Percentiles rank a stretch among this genome's conserved stretches.
Evolutionary conservation across 257 asterid genomes (phyloP).

Genomic region (Oldenlandia corymbosa): DNA sequence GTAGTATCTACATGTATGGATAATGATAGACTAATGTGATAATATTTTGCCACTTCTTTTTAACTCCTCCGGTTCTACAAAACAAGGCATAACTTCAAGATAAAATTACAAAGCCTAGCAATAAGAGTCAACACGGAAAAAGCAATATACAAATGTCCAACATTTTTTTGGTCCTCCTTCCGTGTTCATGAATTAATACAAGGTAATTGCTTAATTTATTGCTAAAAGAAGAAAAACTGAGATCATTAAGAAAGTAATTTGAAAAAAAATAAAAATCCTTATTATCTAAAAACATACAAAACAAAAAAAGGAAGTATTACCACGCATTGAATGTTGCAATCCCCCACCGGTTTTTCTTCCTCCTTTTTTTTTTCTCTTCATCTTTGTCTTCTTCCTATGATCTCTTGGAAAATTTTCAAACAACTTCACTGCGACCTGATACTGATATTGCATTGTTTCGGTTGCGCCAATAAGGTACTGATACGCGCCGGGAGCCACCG

Average conservation of each 20-base stretch:
- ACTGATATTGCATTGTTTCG: conserved; percentile 6
- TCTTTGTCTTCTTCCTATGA: conserved; percentile 1
- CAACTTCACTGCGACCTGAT: neutral
- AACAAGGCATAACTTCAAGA: neutral
- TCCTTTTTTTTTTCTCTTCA: neutral
- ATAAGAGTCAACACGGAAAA: too few relatives aligned
- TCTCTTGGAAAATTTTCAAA: neutral
- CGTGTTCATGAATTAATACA: neutral
- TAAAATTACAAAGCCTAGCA: neutral
- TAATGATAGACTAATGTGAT: neutral
- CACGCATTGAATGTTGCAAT: conserved; percentile 5
- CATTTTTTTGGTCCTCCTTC: neutral
- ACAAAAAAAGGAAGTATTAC: too few relatives aligned
- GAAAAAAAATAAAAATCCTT: too few relatives aligned
- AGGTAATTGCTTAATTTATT: neutral
- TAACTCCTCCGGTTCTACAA: neutral
- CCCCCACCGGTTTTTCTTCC: too few relatives aligned
- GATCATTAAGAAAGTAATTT: too few relatives aligned
- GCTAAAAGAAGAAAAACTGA: neutral
- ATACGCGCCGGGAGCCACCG: neutral
- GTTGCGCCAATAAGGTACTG: neutral
- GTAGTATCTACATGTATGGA: too few relatives aligned
- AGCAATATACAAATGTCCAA: neutral
- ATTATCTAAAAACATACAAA: too few relatives aligned
- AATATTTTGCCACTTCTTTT: neutral